Evolutionary conservation across 2,329 filamentous ascomycete genomes (phyloP).

Genomic region (Calcarisporium arbuscula): DNA sequence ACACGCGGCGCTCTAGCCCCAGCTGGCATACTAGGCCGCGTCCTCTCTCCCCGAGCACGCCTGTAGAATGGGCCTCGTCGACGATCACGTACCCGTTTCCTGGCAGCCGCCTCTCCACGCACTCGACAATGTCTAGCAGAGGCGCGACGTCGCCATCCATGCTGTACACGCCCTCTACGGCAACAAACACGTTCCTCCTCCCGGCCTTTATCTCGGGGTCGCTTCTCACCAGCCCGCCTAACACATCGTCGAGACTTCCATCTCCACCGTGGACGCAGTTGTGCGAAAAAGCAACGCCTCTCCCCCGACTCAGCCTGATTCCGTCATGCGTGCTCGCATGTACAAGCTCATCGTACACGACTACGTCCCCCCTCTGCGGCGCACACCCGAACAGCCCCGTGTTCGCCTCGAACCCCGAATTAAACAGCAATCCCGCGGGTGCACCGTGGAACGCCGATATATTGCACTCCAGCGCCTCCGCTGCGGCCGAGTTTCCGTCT

Average conservation of each 20-base stretch:
- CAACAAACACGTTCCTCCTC: conserved; percentile 54
- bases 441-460: conserved; percentile 44
- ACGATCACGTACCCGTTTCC: conserved; percentile 58
- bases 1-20: conserved; percentile 49
- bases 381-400: conserved; percentile 55
- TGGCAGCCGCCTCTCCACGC: conserved; percentile 51
- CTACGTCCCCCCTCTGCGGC: conserved; percentile 52
- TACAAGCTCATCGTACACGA: conserved; percentile 69
- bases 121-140: conserved; percentile 50
- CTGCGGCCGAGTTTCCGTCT: conserved; percentile 42
- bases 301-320: conserved; percentile 58
- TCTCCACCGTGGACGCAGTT: conserved; percentile 34
- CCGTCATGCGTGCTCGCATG: conserved; percentile 77
- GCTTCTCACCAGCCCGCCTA: conserved; percentile 24
- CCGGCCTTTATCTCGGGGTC: conserved; percentile 35
- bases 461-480: conserved; percentile 37
- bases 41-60: conserved; percentile 49
- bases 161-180: conserved; percentile 67
- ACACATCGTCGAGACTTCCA: conserved; percentile 19
- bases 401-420: conserved; percentile 61
- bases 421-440: conserved; percentile 43
- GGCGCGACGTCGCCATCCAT: conserved; percentile 77
- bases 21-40: conserved; percentile 52
- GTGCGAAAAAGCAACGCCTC: conserved; percentile 48
- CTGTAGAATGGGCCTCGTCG: conserved; percentile 63